Evolutionary conservation across 495 filamentous ascomycete genomes (phyloP).

Genomic region (Aspergillus haitiensis): DNA sequence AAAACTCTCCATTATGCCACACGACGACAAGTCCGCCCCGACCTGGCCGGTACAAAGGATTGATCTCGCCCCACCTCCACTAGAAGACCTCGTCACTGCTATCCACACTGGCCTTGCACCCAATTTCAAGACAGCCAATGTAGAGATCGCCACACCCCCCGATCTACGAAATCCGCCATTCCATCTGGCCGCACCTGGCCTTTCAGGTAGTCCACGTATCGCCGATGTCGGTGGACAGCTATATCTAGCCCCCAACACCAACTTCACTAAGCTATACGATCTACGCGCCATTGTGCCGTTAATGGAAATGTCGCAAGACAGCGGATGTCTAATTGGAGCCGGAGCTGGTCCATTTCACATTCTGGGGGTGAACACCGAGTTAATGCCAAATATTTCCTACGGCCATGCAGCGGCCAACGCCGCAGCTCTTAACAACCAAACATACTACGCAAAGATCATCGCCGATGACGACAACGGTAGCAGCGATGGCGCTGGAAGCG

Average conservation of each 20-base stretch:
- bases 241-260: conserved; percentile 36
- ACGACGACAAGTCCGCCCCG: background rate
- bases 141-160: conserved; percentile 34
- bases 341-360: conserved; percentile 44
- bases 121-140: conserved; percentile 30
- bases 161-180: conserved; percentile 40
- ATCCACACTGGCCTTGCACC: conserved; percentile 25
- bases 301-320: conserved; percentile 33
- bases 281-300: conserved; percentile 30
- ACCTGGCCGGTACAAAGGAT: background rate
- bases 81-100: conserved; percentile 27
- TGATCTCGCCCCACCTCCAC: conserved; percentile 22
- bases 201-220: conserved; percentile 36
- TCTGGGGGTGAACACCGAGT: conserved; percentile 39
- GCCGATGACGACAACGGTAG: background rate
- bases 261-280: conserved; percentile 33
- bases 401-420: background rate
- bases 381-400: conserved; percentile 40
- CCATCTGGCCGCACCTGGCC: conserved; percentile 35
- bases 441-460: background rate
- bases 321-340: conserved; percentile 36
- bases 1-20: too few species aligned
- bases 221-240: conserved; percentile 42
- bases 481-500: background rate
- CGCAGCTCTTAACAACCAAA: background rate